These are phyloP conservation scores for Solanum ossicruentum DNA, from an alignment of 257 asterid genomes.

Conservation along the genomic window DNA sequence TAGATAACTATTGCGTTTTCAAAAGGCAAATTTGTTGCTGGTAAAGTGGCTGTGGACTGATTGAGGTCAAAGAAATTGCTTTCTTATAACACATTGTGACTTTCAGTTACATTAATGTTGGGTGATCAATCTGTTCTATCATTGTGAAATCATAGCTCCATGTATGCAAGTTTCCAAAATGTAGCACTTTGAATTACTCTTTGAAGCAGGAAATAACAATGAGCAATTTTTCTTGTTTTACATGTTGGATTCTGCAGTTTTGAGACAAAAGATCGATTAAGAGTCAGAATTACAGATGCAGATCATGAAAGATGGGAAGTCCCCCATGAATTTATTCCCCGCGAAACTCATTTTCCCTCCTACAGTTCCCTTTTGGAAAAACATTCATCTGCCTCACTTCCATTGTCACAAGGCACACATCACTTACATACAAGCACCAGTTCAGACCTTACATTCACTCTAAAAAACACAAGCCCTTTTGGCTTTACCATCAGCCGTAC, in stretches of 20 bases:
- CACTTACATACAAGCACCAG: background rate
- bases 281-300: conserved; percentile 1
- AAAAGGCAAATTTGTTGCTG: too few species aligned
- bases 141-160: too few species aligned
- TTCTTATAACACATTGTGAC: too few species aligned
- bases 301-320: background rate
- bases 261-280: background rate
- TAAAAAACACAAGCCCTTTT: conserved; percentile 22
- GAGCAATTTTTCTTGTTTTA: background rate
- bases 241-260: background rate
- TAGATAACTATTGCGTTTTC: too few species aligned
- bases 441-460: conserved; percentile 20
- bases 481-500: conserved; percentile 20
- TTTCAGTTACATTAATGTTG: too few species aligned
- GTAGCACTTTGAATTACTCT: too few species aligned
- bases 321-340: background rate
- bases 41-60: too few species aligned
- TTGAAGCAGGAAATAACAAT: too few species aligned
- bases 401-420: background rate
- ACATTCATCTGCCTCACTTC: background rate
- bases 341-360: background rate
- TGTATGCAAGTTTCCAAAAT: too few species aligned
- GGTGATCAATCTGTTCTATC: too few species aligned
- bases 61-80: too few species aligned
- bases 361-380: background rate